Evolutionary conservation across 2,329 filamentous ascomycete species (phyloP).

Genomic region (Penicillium sp.): DNA sequence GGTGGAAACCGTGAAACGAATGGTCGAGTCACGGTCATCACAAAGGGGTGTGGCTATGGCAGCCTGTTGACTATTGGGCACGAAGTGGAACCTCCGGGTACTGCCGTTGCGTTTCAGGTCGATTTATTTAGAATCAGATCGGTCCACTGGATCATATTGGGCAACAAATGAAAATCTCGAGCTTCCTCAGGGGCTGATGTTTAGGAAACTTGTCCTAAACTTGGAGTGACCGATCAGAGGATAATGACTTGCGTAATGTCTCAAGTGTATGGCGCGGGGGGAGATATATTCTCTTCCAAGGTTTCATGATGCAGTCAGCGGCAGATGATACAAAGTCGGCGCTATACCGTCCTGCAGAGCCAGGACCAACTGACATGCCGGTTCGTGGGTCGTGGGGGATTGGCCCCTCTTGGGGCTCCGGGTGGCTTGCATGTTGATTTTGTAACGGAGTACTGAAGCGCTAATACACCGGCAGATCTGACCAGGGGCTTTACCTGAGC

Average conservation of each 20-base stretch:
- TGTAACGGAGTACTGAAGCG: not conserved
- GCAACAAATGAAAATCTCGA: slow-evolving; percentile 4
- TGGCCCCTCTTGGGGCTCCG: slow-evolving; percentile 5
- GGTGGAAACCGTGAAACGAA: slow-evolving; percentile 16
- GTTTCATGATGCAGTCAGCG: slow-evolving; percentile 9
- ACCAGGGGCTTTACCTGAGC: not conserved
- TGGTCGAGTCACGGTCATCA: slow-evolving; percentile 5
- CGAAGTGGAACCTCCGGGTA: slow-evolving; percentile 9
- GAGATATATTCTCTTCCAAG: not conserved
- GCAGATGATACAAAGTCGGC: slow-evolving; percentile 7
- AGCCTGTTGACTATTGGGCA: slow-evolving; percentile 12
- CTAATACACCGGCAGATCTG: not conserved
- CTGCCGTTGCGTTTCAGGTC: slow-evolving; percentile 11
- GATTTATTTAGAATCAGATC: slow-evolving; percentile 5
- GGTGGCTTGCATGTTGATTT: slow-evolving; percentile 4
- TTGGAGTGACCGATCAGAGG: not conserved
- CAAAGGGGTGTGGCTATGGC: slow-evolving; percentile 5
- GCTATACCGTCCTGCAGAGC: not conserved
- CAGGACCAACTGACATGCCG: not conserved
- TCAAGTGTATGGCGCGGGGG: not conserved
- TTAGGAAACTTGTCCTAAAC: not conserved
- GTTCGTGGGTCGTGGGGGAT: not conserved
- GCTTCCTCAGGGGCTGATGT: slow-evolving; percentile 1
- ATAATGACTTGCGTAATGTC: not conserved
- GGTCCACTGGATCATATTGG: slow-evolving; percentile 6